phyloP scores from a whole-genome alignment of 192 early-diverging fungal species.

The Cladochytrium replicatum region DNA sequence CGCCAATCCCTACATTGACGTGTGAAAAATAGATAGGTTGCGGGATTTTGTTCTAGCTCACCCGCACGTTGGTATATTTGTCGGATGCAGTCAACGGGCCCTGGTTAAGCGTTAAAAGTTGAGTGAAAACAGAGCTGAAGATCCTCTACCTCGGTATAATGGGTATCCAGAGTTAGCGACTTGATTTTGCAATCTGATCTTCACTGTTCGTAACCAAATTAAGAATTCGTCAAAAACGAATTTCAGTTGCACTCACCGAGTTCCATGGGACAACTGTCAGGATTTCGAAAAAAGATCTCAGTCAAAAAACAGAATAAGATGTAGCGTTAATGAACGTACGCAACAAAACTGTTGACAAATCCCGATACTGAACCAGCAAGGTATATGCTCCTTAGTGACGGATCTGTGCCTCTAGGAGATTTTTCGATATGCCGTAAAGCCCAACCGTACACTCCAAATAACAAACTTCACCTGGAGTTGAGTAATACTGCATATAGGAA shows the following conservation, averaged over 20 bases:
- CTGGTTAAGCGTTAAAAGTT: background rate
- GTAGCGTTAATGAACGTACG: background rate
- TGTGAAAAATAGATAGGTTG: no score
- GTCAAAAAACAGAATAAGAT: no score
- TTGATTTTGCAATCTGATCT: constrained; percentile 39
- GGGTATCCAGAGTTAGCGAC: no score
- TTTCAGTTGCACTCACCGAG: no score
- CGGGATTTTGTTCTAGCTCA: no score
- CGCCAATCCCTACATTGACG: constrained; percentile 20
- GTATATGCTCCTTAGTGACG: constrained; percentile 20
- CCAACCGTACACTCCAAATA: constrained; percentile 42
- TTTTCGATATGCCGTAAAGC: constrained; percentile 26
- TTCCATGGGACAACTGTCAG: constrained; percentile 42
- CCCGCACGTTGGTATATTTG: constrained; percentile 24
- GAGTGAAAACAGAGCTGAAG: no score
- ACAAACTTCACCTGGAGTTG: constrained; percentile 10
- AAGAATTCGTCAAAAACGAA: no score
- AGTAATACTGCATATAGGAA: no score
- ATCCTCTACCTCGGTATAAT: no score
- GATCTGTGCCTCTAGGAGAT: constrained; percentile 6
- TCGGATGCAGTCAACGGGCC: constrained; percentile 29
- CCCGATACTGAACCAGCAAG: constrained; percentile 32
- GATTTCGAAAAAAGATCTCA: constrained; percentile 1
- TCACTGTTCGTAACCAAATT: no score
- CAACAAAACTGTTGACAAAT: constrained; percentile 34